Base-by-base conservation (phyloP, 2,329 filamentous ascomycete species). In the Whalleya microplaca region DNA sequence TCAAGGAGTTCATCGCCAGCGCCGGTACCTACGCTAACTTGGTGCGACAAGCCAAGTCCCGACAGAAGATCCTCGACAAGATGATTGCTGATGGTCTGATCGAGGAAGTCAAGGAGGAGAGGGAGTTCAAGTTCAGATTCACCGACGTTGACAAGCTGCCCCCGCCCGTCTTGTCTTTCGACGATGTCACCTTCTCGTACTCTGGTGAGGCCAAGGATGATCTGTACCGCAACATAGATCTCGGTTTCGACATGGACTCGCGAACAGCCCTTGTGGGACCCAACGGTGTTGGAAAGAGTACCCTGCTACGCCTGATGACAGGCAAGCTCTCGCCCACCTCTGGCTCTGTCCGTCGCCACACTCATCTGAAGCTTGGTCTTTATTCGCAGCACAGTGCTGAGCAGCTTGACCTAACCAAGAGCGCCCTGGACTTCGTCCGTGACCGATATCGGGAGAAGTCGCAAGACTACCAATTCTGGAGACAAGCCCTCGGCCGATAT, bases 31-130 rank as follows among this genome's bases (percentile, higher is more conserved):
- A 99, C 73, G 95, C 96, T 85, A 99, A 99, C 83, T 84, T 99
- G 82, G 95, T 99, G 73, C 86, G 91, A 76, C 95, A 99, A 80
- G 96, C 96, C 78, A 99, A 99, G 84, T 98, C 95, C 43, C 88
- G 95, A 64, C 95, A 99, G 80, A 99, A 99, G 91, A 98, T 98
- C 77, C 84, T 98, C 66, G 95, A 99, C 85, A 99, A 99, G 88
- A 99, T 99, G 95, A 94, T 98, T 84, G 95, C 96, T 68, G 95
- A 99, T 71, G 95, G 95, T 66, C 95, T 98, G 78, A 98, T 99
- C 73, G 89, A 99, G 78, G 91, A 92, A 55, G 92, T 99, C 61
- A 78, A 83, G 53, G 78, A 85, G 63, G 95, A 99, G 78, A 85
- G 87, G 61, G 89, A 96, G 72, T 99, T 99, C 81, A 94, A 89